Evolutionary conservation across 805 yeast genomes (phyloP).

Genomic region (Wickerhamomyces bovis): DNA sequence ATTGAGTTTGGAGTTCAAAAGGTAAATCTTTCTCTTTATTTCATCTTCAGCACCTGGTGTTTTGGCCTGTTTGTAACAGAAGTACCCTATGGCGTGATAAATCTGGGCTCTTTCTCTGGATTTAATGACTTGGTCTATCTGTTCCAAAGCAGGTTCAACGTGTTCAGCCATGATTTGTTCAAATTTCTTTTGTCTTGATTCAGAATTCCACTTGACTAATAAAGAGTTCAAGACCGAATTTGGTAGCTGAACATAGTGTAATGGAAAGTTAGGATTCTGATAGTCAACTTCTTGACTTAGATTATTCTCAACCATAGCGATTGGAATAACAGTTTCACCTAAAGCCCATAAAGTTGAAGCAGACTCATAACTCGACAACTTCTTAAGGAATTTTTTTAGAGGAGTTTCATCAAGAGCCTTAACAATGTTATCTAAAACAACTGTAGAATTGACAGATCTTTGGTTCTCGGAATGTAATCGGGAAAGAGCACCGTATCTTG

Average conservation of each 20-base stretch:
- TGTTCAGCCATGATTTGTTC: slow-evolving; percentile 50
- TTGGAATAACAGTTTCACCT: slow-evolving; percentile 52
- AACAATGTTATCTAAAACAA: slow-evolving; percentile 36
- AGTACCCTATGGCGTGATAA: slow-evolving; percentile 58
- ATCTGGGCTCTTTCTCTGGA: slow-evolving; percentile 35
- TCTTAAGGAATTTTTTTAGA: slow-evolving; percentile 1
- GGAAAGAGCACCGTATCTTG: slow-evolving; percentile 36
- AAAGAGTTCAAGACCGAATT: slow-evolving; percentile 29
- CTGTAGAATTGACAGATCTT: slow-evolving; percentile 44
- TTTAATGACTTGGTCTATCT: slow-evolving; percentile 13
- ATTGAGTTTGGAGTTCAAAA: slow-evolving; percentile 34
- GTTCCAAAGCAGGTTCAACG: slow-evolving; percentile 33
- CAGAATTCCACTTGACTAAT: slow-evolving; percentile 64
- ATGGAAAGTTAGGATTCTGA: slow-evolving; percentile 2
- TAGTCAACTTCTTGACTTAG: slow-evolving; percentile 7
- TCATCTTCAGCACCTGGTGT: slow-evolving; percentile 38
- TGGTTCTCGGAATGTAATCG: slow-evolving; percentile 37
- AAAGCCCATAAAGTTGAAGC: slow-evolving; percentile 65
- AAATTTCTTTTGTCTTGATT: slow-evolving; percentile 64
- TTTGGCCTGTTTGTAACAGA: slow-evolving; percentile 62
- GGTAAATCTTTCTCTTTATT: slow-evolving; percentile 33
- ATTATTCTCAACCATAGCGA: slow-evolving; percentile 42
- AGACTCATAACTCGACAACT: slow-evolving; percentile 32
- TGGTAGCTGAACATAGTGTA: slow-evolving; percentile 12
- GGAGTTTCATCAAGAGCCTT: slow-evolving; percentile 9